Percentiles rank a stretch among this genome's conserved stretches.
Conservation (phyloP, 202 grass and related monocot species). For the Panicum virgatum region DNA sequence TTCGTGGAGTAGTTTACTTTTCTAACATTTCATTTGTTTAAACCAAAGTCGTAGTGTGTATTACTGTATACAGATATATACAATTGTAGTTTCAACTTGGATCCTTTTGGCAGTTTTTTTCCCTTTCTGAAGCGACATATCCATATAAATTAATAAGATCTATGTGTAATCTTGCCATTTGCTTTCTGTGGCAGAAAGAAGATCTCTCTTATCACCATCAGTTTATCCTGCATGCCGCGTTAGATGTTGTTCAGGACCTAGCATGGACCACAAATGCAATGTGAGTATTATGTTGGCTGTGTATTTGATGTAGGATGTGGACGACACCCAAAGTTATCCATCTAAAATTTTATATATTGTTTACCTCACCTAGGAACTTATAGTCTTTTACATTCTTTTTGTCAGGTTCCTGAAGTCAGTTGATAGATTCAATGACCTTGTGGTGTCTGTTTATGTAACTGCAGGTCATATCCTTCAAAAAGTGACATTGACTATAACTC, state of each 20-base stretch:
- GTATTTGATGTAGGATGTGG: neutral
- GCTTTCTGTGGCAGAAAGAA: slow-evolving; percentile 59
- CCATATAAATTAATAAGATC: slow-evolving; percentile 17
- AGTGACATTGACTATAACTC: neutral
- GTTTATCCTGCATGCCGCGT: slow-evolving; percentile 78
- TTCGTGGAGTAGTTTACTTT: neutral
- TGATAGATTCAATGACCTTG: slow-evolving; percentile 92
- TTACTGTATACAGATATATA: slow-evolving; percentile 7
- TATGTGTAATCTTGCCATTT: slow-evolving; percentile 31
- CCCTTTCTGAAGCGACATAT: neutral
- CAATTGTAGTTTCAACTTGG: neutral
- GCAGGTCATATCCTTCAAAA: slow-evolving; percentile 88
- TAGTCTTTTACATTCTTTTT: slow-evolving; percentile 6
- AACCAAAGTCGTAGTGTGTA: neutral
- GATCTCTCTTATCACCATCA: slow-evolving; percentile 80
- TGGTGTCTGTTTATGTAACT: slow-evolving; percentile 91
- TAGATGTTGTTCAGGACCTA: slow-evolving; percentile 86
- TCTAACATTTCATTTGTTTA: slow-evolving; percentile 1
- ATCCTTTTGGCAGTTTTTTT: neutral
- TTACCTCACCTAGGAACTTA: neutral
- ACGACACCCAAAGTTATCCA: neutral
- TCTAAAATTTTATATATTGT: neutral
- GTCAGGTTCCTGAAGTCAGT: slow-evolving; percentile 87
- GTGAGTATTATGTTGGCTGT: slow-evolving; percentile 50
- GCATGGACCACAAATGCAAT: slow-evolving; percentile 88